Evolutionary conservation across 164 flowering plant species (phyloP).

Genomic region (Taxillus chinensis): DNA sequence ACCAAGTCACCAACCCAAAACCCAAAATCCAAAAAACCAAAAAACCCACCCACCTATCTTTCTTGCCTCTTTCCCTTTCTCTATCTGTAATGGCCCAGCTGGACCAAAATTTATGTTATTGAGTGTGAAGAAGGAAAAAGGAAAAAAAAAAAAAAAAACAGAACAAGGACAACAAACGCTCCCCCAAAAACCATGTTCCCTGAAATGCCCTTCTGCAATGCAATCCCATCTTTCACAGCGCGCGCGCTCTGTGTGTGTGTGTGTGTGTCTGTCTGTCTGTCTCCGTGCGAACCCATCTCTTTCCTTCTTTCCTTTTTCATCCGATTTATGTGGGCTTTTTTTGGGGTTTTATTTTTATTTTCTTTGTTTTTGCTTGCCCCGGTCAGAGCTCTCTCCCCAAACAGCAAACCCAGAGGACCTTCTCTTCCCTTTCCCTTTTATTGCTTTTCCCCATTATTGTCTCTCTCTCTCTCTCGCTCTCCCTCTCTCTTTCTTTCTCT

Average conservation of each 20-base stretch:
- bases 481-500: slow-evolving; percentile 5
- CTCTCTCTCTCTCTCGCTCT: slow-evolving; percentile 9
- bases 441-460: slow-evolving; percentile 10
- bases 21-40: not conserved
- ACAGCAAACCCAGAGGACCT: slow-evolving; percentile 39
- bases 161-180: slow-evolving; percentile 14
- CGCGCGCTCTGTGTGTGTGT: too few species aligned
- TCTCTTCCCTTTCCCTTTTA: slow-evolving; percentile 2
- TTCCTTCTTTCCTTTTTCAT: slow-evolving; percentile 28
- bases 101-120: slow-evolving; percentile 38
- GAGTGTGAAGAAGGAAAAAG: slow-evolving; percentile 18
- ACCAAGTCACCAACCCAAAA: not conserved
- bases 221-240: too few species aligned
- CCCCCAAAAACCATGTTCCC: slow-evolving; percentile 16
- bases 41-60: not conserved
- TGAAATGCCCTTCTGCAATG: slow-evolving; percentile 72
- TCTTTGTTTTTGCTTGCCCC: slow-evolving; percentile 24
- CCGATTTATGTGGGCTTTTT: slow-evolving; percentile 63
- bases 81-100: slow-evolving; percentile 42
- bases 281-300: slow-evolving; percentile 30
- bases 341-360: slow-evolving; percentile 9
- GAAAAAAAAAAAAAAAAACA: slow-evolving; percentile 4
- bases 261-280: too few species aligned
- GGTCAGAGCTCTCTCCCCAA: slow-evolving; percentile 59
- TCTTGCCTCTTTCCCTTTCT: slow-evolving; percentile 5